Conservation (phyloP, 208 protist species). For the Leishmania aethiopica region DNA sequence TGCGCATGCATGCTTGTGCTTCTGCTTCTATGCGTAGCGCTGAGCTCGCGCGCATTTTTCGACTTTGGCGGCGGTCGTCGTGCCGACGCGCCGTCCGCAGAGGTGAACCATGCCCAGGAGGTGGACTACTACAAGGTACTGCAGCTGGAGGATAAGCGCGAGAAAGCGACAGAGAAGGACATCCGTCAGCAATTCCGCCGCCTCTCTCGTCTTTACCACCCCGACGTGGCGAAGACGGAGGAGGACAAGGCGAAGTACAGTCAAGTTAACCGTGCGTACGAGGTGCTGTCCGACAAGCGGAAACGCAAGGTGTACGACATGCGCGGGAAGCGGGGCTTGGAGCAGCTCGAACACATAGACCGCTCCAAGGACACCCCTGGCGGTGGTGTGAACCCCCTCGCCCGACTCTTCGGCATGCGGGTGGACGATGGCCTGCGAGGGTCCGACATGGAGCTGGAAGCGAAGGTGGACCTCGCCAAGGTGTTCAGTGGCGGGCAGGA, state of each 20-base stretch:
- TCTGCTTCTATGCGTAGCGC: conserved; percentile 14
- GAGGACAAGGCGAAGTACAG: conserved; percentile 70
- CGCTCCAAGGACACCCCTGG: conserved; percentile 23
- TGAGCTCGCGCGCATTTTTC: conserved; percentile 22
- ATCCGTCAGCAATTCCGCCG: conserved; percentile 78
- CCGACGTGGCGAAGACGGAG: conserved; percentile 69
- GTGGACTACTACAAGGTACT: conserved; percentile 86
- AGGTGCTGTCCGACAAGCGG: conserved; percentile 88
- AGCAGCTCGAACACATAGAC: conserved; percentile 66
- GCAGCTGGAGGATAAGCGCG: conserved; percentile 49
- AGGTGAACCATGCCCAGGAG: conserved; percentile 24
- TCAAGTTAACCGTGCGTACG: conserved; percentile 87
- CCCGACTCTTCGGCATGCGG: conserved; percentile 54
- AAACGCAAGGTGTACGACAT: conserved; percentile 94
- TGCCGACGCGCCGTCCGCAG: not conserved
- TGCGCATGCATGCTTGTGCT: not conserved
- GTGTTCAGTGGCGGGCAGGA: conserved; percentile 92
- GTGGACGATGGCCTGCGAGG: conserved; percentile 61
- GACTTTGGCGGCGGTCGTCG: not conserved
- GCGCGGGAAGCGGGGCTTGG: conserved; percentile 84
- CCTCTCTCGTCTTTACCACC: conserved; percentile 81
- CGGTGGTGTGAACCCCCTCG: conserved; percentile 46
- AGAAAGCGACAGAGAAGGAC: conserved; percentile 76
- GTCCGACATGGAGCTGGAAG: conserved; percentile 69
- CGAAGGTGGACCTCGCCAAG: conserved; percentile 88